These are phyloP conservation scores for Vitis rupestris DNA, from an alignment of 164 flowering plant species.

Conservation along the genomic window DNA sequence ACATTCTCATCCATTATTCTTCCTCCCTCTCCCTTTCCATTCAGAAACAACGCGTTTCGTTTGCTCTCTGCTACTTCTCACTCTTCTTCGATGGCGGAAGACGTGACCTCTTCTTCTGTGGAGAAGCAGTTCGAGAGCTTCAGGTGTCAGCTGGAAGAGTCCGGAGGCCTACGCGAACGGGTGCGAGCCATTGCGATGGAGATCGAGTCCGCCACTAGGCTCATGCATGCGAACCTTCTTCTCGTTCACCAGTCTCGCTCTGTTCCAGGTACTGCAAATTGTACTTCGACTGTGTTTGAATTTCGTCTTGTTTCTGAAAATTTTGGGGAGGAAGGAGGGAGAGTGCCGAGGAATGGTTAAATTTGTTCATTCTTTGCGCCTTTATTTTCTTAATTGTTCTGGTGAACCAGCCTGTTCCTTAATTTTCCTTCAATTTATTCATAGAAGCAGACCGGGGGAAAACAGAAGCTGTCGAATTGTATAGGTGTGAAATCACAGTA, in stretches of 20 bases:
- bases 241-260: conserved; percentile 88
- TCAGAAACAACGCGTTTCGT: conserved; percentile 7
- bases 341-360: no score
- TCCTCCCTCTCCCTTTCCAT: neutral
- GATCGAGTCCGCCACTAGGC: conserved; percentile 66
- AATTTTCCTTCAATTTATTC: no score
- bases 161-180: conserved; percentile 64
- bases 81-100: conserved; percentile 25
- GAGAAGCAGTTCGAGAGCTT: conserved; percentile 80
- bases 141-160: conserved; percentile 60
- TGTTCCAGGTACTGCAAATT: conserved; percentile 49
- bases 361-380: no score
- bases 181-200: conserved; percentile 61
- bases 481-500: no score
- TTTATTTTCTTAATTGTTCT: no score
- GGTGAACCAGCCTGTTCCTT: no score
- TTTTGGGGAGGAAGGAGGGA: neutral
- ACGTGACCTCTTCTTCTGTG: conserved; percentile 27
- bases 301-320: neutral
- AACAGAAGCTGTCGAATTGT: no score
- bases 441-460: no score
- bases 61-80: neutral
- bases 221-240: conserved; percentile 71
- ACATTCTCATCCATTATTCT: neutral
- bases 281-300: neutral